These are phyloP conservation scores for Fusarium nisikadoi DNA, from an alignment of 2,329 filamentous ascomycete species.

Conservation along the genomic window DNA sequence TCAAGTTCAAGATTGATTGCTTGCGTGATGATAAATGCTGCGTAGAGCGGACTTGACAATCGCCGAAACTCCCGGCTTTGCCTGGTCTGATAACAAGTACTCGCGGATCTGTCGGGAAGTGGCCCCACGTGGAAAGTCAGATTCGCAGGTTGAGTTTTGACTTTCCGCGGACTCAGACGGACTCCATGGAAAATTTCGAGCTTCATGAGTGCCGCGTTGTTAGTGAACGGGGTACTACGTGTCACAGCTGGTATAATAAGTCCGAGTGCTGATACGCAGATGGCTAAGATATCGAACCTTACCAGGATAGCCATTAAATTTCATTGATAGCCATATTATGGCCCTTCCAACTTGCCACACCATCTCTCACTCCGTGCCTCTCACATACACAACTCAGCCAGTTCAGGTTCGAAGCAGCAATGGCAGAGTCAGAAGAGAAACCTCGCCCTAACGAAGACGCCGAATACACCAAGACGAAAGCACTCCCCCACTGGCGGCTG, in stretches of 20 bases:
- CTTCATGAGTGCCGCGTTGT: fast-evolving
- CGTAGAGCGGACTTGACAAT: neutral
- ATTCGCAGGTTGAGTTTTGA: neutral
- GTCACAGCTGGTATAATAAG: neutral
- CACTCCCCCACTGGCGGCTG: neutral
- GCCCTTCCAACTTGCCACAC: neutral
- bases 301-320: neutral
- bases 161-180: neutral
- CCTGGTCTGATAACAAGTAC: neutral
- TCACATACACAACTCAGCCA: fast-evolving
- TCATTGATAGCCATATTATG: neutral
- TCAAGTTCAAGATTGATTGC: neutral
- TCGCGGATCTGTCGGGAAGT: neutral
- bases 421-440: neutral
- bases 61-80: neutral
- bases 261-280: neutral
- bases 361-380: neutral
- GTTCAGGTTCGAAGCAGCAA: neutral
- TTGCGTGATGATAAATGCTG: neutral
- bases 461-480: neutral
- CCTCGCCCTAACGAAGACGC: neutral
- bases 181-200: neutral
- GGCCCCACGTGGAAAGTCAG: neutral
- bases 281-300: neutral
- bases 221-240: neutral